These are phyloP conservation scores for Backusella tuberculispora DNA, from an alignment of 192 early-diverging fungal genomes.

Conservation along the genomic window DNA sequence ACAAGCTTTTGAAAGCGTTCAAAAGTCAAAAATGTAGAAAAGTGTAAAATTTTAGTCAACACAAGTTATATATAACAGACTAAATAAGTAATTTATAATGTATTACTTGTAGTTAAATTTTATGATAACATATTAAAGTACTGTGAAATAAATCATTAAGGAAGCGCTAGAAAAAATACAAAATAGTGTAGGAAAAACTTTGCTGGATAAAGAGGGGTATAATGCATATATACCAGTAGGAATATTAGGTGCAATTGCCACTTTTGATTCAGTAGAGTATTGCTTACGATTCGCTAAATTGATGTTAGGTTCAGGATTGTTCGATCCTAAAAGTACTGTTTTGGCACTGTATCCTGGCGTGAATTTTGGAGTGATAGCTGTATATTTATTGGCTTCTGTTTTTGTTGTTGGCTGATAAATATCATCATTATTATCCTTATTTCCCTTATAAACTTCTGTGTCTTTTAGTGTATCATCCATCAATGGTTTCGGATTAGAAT, in stretches of 20 bases:
- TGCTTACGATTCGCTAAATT: background rate
- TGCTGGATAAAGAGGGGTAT: background rate
- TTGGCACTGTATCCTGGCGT: background rate
- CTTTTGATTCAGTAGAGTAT: background rate
- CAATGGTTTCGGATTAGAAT: background rate
- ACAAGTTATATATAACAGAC: too few relatives aligned
- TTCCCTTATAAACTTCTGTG: background rate
- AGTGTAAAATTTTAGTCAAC: background rate
- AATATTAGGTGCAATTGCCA: background rate
- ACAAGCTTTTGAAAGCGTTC: slow-evolving; percentile 5
- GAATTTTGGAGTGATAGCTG: background rate
- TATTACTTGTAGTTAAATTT: background rate
- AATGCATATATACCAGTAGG: slow-evolving; percentile 15
- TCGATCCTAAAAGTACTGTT: background rate
- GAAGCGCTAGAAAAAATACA: background rate
- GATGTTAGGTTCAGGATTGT: background rate
- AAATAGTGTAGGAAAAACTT: background rate
- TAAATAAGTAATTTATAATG: background rate
- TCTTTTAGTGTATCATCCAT: background rate
- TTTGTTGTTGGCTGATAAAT: background rate
- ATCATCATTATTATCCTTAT: background rate
- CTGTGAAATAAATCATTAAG: background rate
- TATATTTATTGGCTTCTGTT: background rate
- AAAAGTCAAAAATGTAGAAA: slow-evolving; percentile 4
- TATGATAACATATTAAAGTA: background rate